Percentiles rank a stretch among this genome's conserved stretches.
Conservation (phyloP, 805 yeast species). For the Ogataea trehalophila region DNA sequence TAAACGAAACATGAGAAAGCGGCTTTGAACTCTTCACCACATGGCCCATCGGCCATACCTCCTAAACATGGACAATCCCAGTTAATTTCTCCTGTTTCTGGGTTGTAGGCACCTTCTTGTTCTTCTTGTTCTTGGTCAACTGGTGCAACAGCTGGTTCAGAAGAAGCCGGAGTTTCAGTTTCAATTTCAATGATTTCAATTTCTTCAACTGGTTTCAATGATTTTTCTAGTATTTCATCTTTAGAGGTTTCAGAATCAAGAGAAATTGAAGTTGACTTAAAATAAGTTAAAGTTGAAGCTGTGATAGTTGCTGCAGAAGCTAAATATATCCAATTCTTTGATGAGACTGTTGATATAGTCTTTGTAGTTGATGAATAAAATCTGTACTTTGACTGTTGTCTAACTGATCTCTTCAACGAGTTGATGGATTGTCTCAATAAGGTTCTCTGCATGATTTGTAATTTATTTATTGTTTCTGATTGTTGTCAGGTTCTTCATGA, state of each 20-base stretch:
- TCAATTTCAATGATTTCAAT: constrained; percentile 13
- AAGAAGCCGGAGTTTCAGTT: not conserved
- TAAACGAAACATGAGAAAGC: constrained; percentile 95
- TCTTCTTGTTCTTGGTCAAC: constrained; percentile 24
- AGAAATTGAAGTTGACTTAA: not conserved
- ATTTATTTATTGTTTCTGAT: not conserved
- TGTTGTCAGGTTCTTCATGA: not conserved
- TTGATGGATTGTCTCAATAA: constrained; percentile 3
- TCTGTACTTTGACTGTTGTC: not conserved
- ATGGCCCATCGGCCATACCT: constrained; percentile 98
- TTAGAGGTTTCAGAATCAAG: constrained; percentile 10
- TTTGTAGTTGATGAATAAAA: not conserved
- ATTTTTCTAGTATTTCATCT: constrained; percentile 12
- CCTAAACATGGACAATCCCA: constrained; percentile 99
- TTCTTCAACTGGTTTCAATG: constrained; percentile 19
- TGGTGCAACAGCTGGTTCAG: not conserved
- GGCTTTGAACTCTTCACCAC: constrained; percentile 92
- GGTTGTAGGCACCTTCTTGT: constrained; percentile 75
- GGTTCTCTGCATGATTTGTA: constrained; percentile 2
- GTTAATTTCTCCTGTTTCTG: constrained; percentile 97
- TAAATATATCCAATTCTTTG: not conserved
- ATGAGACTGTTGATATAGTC: not conserved
- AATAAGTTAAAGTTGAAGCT: constrained; percentile 8
- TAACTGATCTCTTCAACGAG: constrained; percentile 1
- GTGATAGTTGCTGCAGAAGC: constrained; percentile 5